phyloP scores from a whole-genome alignment of 2,329 filamentous ascomycete species.

The Diaporthe sp. region DNA sequence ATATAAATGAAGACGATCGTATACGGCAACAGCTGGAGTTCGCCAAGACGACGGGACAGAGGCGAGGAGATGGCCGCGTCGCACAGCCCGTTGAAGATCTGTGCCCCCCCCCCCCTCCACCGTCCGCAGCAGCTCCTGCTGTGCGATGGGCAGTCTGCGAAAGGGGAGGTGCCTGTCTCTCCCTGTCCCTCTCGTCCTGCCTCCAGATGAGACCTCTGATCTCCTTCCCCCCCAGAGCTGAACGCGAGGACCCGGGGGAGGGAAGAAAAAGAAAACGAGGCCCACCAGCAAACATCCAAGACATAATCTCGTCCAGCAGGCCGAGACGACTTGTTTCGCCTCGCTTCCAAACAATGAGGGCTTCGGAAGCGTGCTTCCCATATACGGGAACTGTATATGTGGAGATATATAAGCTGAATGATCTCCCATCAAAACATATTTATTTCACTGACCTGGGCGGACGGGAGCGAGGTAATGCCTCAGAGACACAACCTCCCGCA shows the following conservation, averaged over 20 bases:
- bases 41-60: background rate
- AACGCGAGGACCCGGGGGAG: background rate
- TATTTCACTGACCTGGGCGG: background rate
- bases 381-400: background rate
- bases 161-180: background rate
- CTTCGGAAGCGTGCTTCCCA: background rate
- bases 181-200: background rate
- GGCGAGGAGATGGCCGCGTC: background rate
- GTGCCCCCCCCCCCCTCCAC: background rate
- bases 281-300: background rate
- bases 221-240: background rate
- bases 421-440: background rate
- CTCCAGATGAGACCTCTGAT: background rate
- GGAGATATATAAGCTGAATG: slow-evolving; percentile 20
- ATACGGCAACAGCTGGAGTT: background rate
- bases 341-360: slow-evolving; percentile 20
- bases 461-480: background rate
- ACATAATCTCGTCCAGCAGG: slow-evolving; percentile 20
- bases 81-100: slow-evolving; percentile 29
- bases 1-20: background rate
- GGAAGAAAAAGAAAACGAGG: no score
- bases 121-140: background rate
- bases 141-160: background rate
- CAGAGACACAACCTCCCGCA: slow-evolving; percentile 20
- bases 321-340: slow-evolving; percentile 36